Percentiles rank a stretch among this genome's conserved stretches.
phyloP scores from a whole-genome alignment of 1,139 yeast genomes.

The Zygosaccharomyces sapae region DNA sequence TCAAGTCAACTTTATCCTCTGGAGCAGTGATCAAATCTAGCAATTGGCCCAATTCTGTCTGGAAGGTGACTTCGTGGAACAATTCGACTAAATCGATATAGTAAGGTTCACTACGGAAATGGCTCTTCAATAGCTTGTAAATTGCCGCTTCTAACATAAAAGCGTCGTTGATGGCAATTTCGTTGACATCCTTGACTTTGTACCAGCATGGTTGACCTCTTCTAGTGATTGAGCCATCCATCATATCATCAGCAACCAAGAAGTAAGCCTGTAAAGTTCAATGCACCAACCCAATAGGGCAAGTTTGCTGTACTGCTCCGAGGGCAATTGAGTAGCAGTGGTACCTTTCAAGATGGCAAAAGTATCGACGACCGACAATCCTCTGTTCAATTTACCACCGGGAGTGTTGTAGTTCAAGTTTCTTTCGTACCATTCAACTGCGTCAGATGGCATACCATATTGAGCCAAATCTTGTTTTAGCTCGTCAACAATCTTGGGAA shows the following conservation, averaged over 20 bases:
- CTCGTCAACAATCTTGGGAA: slow-evolving; percentile 77
- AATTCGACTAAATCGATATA: slow-evolving; percentile 88
- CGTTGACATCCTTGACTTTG: slow-evolving; percentile 70
- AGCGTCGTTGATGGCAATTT: slow-evolving; percentile 94
- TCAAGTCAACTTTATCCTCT: slow-evolving; percentile 85
- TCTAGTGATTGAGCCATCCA: slow-evolving; percentile 96
- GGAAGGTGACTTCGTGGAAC: slow-evolving; percentile 92
- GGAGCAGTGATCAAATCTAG: slow-evolving; percentile 96
- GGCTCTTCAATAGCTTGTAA: slow-evolving; percentile 80
- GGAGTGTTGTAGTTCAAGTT: slow-evolving; percentile 83
- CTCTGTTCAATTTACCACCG: slow-evolving; percentile 96
- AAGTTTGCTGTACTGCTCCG: slow-evolving; percentile 72
- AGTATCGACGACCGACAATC: slow-evolving; percentile 91
- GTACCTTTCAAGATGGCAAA: slow-evolving; percentile 72
- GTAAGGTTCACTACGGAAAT: slow-evolving; percentile 76
- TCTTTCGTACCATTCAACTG: slow-evolving; percentile 77
- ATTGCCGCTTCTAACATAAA: slow-evolving; percentile 96
- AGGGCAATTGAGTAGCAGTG: slow-evolving; percentile 51
- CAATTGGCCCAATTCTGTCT: slow-evolving; percentile 95
- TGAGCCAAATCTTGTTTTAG: slow-evolving; percentile 56
- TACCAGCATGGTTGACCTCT: slow-evolving; percentile 99
- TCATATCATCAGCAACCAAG: slow-evolving; percentile 97
- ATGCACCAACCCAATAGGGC: slow-evolving; percentile 95
- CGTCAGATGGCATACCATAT: slow-evolving; percentile 84
- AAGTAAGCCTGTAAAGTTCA: slow-evolving; percentile 95